Conservation (phyloP, 75 land plant genomes). For the Pinus taeda region DNA sequence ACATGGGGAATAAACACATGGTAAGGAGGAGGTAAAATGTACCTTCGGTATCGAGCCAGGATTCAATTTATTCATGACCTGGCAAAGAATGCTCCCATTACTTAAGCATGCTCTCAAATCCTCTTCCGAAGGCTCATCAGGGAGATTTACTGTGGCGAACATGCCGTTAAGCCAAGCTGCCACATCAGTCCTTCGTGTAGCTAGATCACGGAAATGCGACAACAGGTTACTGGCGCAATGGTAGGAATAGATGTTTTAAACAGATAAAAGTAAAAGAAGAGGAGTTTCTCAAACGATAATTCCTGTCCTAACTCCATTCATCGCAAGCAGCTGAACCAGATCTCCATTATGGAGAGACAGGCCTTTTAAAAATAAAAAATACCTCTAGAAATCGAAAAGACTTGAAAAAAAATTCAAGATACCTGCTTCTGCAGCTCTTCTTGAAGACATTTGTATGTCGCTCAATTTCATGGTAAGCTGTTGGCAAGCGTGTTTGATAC, state of each 20-base stretch:
- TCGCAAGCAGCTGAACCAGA: no score
- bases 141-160: slow-evolving; percentile 26
- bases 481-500: slow-evolving; percentile 5
- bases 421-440: slow-evolving; percentile 6
- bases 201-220: not conserved
- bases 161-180: slow-evolving; percentile 56
- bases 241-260: no score
- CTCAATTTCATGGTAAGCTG: slow-evolving; percentile 10
- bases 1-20: no score
- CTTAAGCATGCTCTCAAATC: slow-evolving; percentile 40
- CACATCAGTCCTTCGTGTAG: slow-evolving; percentile 17
- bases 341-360: no score
- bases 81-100: slow-evolving; percentile 52
- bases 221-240: not conserved
- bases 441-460: slow-evolving; percentile 9
- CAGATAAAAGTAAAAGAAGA: no score
- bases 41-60: slow-evolving; percentile 36
- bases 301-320: no score
- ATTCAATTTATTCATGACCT: slow-evolving; percentile 36
- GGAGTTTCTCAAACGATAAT: no score
- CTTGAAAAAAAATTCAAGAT: not conserved
- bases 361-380: not conserved
- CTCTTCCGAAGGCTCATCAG: slow-evolving; percentile 51
- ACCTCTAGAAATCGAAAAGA: not conserved
- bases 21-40: not conserved